phyloP scores from a whole-genome alignment of 106 monocot genomes.

The Dactylorhiza incarnata region DNA sequence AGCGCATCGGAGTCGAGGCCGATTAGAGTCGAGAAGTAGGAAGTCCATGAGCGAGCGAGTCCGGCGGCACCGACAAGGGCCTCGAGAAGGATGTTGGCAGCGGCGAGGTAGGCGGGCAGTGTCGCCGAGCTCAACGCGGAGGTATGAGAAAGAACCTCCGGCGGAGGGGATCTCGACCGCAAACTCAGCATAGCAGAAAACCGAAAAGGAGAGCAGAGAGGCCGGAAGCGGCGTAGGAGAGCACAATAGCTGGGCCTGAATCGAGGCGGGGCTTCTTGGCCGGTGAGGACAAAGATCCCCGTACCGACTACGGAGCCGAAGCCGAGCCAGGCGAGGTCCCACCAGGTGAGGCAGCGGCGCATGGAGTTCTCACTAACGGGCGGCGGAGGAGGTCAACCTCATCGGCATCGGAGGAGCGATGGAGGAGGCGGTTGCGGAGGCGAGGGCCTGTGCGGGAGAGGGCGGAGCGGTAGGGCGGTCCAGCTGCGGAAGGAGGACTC shows the following conservation, averaged over 20 bases:
- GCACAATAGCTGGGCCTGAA: constrained; percentile 43
- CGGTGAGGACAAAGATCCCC: constrained; percentile 48
- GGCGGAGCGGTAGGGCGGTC: constrained; percentile 21
- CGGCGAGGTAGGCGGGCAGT: constrained; percentile 33
- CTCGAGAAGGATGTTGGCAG: constrained; percentile 29
- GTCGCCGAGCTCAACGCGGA: constrained; percentile 49
- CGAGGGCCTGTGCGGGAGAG: constrained; percentile 20
- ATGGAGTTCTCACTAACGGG: constrained; percentile 30
- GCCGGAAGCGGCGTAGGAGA: constrained; percentile 39
- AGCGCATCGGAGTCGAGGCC: constrained; percentile 14
- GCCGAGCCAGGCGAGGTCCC: constrained; percentile 53
- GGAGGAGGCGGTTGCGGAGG: constrained; percentile 21
- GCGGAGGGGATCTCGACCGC: constrained; percentile 56
- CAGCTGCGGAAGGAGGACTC: constrained; percentile 35
- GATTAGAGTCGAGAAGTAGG: constrained; percentile 27
- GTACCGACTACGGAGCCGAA: constrained; percentile 44
- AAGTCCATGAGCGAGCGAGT: constrained; percentile 26
- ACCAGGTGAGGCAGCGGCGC: constrained; percentile 42
- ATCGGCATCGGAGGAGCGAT: constrained; percentile 19
- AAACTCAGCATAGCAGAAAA: constrained; percentile 57
- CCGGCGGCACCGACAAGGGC: constrained; percentile 22
- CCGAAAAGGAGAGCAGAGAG: constrained; percentile 45
- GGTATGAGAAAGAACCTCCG: constrained; percentile 47
- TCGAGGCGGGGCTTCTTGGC: constrained; percentile 34
- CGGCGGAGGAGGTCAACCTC: constrained; percentile 24